A percentile compares a stretch with the other conserved stretches of the same genome.
Evolutionary conservation across 495 filamentous ascomycete species (phyloP).

Genomic region (Penicillium crystallinum): DNA sequence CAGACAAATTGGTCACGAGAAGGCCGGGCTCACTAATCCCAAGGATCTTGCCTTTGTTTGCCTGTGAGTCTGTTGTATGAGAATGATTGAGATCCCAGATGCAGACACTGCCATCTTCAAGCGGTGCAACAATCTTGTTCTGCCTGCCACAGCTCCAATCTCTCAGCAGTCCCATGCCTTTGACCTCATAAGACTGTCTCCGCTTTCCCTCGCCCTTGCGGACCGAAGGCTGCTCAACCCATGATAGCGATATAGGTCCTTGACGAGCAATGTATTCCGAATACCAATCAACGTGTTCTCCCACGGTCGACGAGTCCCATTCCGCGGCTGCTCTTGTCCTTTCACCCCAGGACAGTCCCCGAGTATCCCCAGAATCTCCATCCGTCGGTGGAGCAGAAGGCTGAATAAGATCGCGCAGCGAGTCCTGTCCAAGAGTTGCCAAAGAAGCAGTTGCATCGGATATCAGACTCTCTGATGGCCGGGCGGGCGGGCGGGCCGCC

Average conservation of each 20-base stretch:
- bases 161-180: conserved; percentile 60
- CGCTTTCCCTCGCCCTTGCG: conserved; percentile 21
- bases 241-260: conserved; percentile 65
- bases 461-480: conserved; percentile 25
- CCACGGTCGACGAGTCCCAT: conserved; percentile 75
- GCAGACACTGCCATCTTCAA: conserved; percentile 81
- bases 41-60: conserved; percentile 58
- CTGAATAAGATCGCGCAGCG: conserved; percentile 36
- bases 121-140: conserved; percentile 65
- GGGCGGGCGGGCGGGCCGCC: conserved; percentile 25
- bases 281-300: conserved; percentile 67
- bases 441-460: conserved; percentile 26
- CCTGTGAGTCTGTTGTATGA: conserved; percentile 33
- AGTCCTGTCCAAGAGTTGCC: conserved; percentile 30
- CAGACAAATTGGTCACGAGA: conserved; percentile 46
- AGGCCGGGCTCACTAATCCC: conserved; percentile 60
- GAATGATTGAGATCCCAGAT: conserved; percentile 76
- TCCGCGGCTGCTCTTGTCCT: conserved; percentile 57
- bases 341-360: conserved; percentile 26
- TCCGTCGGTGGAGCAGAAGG: conserved; percentile 18
- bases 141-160: conserved; percentile 44
- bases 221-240: conserved; percentile 60
- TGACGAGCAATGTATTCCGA: conserved; percentile 82
- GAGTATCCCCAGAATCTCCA: conserved; percentile 9
- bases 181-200: conserved; percentile 47